A percentile compares a stretch with the other conserved stretches of the same genome.
phyloP scores from a whole-genome alignment of 148 eudicot species.

The Heliosperma pusillum region DNA sequence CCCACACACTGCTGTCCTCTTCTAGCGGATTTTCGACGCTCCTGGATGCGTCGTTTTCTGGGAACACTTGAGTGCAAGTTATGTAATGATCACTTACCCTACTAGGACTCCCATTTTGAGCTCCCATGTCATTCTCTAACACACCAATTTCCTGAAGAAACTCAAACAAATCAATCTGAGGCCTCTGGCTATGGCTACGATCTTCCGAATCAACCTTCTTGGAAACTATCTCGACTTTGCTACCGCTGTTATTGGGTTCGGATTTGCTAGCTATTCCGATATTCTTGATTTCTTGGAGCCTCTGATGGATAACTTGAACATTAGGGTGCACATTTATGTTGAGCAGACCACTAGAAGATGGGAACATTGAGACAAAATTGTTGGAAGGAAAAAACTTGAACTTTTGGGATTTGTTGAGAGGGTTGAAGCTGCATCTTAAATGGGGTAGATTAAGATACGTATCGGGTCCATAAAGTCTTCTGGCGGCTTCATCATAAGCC shows the following conservation, averaged over 20 bases:
- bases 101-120: not conserved
- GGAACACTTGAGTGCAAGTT: constrained; percentile 13
- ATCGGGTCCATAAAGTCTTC: constrained; percentile 78
- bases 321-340: constrained; percentile 80
- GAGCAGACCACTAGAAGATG: constrained; percentile 45
- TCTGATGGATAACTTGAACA: constrained; percentile 71
- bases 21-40: constrained; percentile 6
- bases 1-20: constrained; percentile 54
- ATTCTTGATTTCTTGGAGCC: constrained; percentile 72
- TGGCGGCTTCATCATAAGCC: constrained; percentile 96
- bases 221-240: not conserved
- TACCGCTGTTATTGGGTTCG: constrained; percentile 12
- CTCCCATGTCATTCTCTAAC: constrained; percentile 34
- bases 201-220: constrained; percentile 15
- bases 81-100: not conserved
- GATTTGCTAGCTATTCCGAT: constrained; percentile 27
- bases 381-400: constrained; percentile 63
- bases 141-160: constrained; percentile 81
- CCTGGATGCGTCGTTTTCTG: constrained; percentile 26
- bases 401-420: constrained; percentile 65
- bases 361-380: constrained; percentile 41
- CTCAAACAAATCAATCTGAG: constrained; percentile 84
- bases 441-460: constrained; percentile 89
- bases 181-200: constrained; percentile 37
- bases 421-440: constrained; percentile 63